These are phyloP conservation scores for Aureobasidium sp. DNA, from an alignment of 2,329 filamentous ascomycete genomes.

Conservation along the genomic window DNA sequence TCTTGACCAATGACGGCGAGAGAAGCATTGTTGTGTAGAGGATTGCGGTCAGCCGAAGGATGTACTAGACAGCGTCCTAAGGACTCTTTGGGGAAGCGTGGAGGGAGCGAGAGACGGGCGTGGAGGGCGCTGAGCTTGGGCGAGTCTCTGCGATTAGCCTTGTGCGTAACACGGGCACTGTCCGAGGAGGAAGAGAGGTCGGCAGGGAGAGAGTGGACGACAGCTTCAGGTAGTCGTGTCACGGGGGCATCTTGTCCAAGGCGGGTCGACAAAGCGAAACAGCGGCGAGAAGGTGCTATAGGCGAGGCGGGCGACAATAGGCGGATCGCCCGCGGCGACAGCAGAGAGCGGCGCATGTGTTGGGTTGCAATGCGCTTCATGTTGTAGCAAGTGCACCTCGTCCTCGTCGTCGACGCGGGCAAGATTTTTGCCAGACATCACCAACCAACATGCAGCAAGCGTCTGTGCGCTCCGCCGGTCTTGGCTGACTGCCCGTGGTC, in stretches of 20 bases:
- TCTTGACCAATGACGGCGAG: constrained; percentile 74
- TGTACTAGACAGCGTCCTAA: constrained; percentile 82
- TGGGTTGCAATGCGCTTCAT: constrained; percentile 7
- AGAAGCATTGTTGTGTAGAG: constrained; percentile 80
- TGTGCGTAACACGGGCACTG: not conserved
- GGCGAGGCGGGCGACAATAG: not conserved
- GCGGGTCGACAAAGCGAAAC: constrained; percentile 2
- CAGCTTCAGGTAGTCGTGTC: not conserved
- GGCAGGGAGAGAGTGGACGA: not conserved
- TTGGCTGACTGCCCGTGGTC: not conserved
- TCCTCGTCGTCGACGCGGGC: constrained; percentile 8
- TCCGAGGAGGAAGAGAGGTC: not conserved
- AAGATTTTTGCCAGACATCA: constrained; percentile 3
- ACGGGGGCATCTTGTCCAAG: constrained; percentile 5
- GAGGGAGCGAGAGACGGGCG: constrained; percentile 75
- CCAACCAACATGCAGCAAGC: not conserved
- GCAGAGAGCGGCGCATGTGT: constrained; percentile 3
- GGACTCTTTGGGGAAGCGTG: constrained; percentile 75
- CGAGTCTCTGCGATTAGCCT: constrained; percentile 44
- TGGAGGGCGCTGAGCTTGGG: constrained; percentile 90
- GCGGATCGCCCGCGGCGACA: not conserved
- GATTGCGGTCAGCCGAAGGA: constrained; percentile 70
- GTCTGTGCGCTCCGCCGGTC: not conserved
- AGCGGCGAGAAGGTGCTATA: not conserved
- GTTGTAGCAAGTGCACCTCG: constrained; percentile 5